Evolutionary conservation across 306 rosid species (phyloP).

Genomic region (Quercus robur): DNA sequence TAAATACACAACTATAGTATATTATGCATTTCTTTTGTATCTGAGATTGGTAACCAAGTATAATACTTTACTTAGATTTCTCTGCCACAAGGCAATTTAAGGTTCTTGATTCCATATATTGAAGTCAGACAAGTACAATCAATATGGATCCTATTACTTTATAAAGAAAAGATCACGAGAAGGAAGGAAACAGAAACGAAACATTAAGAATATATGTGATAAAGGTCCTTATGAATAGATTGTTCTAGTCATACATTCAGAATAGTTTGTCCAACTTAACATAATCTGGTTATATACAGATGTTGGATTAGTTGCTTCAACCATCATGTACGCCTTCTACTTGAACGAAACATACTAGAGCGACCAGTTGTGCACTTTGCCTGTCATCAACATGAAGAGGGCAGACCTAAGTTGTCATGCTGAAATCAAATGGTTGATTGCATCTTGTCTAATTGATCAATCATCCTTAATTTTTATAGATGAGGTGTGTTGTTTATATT

Average conservation of each 20-base stretch:
- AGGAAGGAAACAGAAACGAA: background rate
- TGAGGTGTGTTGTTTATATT: slow-evolving; percentile 50
- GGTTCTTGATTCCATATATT: background rate
- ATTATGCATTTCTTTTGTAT: background rate
- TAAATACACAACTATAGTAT: background rate
- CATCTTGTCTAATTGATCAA: slow-evolving; percentile 75
- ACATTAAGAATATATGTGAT: background rate
- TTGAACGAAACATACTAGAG: slow-evolving; percentile 43
- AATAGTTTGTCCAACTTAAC: background rate
- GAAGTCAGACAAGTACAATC: background rate
- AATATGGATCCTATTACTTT: background rate
- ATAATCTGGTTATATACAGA: slow-evolving; percentile 41
- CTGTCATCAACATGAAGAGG: slow-evolving; percentile 76
- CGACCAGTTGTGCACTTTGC: slow-evolving; percentile 59
- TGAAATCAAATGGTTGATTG: slow-evolving; percentile 81
- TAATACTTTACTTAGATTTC: background rate
- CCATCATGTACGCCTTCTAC: slow-evolving; percentile 78
- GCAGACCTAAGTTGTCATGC: slow-evolving; percentile 56
- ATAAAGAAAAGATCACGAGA: background rate
- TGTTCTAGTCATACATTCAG: background rate
- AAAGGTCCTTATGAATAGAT: background rate
- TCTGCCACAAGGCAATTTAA: background rate
- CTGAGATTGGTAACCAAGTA: background rate
- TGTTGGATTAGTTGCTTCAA: slow-evolving; percentile 67
- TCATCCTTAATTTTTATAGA: slow-evolving; percentile 65